Conservation (phyloP, 2,329 filamentous ascomycete genomes). For the Trichoderma sp. region DNA sequence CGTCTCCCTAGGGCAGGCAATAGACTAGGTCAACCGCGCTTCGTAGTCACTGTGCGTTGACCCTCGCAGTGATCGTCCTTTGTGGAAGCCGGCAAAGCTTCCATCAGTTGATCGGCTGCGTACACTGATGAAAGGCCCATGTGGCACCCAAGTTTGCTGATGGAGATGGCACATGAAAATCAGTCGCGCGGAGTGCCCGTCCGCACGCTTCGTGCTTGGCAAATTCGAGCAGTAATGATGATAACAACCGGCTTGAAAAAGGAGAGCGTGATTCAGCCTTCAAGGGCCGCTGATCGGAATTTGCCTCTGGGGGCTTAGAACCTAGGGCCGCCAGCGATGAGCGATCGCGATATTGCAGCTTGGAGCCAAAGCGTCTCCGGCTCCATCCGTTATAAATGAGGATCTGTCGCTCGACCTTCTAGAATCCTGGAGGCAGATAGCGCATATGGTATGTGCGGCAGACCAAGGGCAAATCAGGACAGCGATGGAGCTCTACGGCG, state of each 20-base stretch:
- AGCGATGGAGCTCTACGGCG: not conserved
- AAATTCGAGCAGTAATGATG: not conserved
- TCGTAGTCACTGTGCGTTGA: too few species aligned
- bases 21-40: not conserved
- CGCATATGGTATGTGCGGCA: not conserved
- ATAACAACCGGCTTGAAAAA: too few species aligned
- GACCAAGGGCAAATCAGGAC: not conserved
- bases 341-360: not conserved
- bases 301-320: not conserved
- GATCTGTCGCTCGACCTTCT: not conserved
- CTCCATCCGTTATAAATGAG: not conserved
- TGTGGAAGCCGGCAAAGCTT: slow-evolving; percentile 9
- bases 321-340: not conserved
- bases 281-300: slow-evolving; percentile 10
- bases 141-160: not conserved
- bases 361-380: not conserved
- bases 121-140: not conserved
- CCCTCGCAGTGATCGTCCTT: not conserved
- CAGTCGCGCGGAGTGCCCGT: not conserved
- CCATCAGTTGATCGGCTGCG: slow-evolving; percentile 1
- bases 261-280: not conserved
- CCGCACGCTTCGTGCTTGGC: not conserved
- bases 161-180: slow-evolving; percentile 1
- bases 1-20: not conserved
- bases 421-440: not conserved